Percentiles rank a stretch among this genome's conserved stretches.
Conservation (phyloP, 805 yeast species). For the Spathaspora boniae region DNA sequence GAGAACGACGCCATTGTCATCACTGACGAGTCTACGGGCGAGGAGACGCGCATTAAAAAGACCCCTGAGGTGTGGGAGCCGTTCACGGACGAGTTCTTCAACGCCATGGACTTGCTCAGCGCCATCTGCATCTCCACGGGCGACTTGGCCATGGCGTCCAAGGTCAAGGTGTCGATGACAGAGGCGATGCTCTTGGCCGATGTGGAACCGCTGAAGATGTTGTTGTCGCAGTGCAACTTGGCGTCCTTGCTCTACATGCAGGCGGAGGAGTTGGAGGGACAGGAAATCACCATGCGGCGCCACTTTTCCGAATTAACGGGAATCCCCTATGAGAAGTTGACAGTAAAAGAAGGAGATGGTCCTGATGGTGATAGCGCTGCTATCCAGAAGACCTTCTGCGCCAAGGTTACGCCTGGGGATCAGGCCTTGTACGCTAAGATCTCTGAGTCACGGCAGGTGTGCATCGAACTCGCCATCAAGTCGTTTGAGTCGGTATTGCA, state of each 20-base stretch:
- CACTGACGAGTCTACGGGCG: conserved; percentile 11
- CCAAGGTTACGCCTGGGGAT: conserved; percentile 13
- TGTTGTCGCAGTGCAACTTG: conserved; percentile 63
- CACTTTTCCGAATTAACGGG: conserved; percentile 23
- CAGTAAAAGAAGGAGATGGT: no score
- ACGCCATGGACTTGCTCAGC: conserved; percentile 70
- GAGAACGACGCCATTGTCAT: conserved; percentile 15
- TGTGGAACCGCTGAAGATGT: conserved; percentile 58
- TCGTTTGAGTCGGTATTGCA: conserved; percentile 35
- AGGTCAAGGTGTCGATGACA: conserved; percentile 59
- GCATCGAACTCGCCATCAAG: conserved; percentile 27
- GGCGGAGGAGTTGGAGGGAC: conserved; percentile 59
- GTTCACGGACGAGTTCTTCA: conserved; percentile 73
- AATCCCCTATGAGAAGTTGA: conserved; percentile 18
- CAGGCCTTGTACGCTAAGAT: conserved; percentile 21
- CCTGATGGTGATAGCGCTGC: no score
- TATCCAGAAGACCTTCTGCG: conserved; percentile 9
- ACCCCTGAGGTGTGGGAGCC: conserved; percentile 63
- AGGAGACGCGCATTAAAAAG: conserved; percentile 20
- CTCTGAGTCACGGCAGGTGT: conserved; percentile 18
- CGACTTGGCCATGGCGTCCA: conserved; percentile 59
- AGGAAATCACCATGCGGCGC: conserved; percentile 30
- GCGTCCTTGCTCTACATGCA: conserved; percentile 68
- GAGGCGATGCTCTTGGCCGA: conserved; percentile 75
- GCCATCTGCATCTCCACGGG: conserved; percentile 68